Conservation (phyloP, 2,329 filamentous ascomycete species). For the Clathrospora elynae region DNA sequence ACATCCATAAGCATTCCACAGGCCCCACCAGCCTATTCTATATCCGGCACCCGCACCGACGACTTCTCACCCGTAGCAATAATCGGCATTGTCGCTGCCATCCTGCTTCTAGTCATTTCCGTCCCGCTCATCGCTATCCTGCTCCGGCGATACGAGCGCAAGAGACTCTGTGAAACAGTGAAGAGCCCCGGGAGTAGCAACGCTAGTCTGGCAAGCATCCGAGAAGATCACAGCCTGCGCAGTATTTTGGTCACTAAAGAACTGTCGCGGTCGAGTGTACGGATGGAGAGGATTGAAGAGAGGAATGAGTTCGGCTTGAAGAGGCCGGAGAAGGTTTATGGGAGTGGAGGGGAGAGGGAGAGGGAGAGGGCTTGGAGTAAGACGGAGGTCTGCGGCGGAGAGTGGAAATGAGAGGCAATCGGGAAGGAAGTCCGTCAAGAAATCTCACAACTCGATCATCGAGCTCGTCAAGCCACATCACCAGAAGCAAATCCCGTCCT, state of each 20-base stretch:
- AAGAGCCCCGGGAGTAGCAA: conserved; percentile 10
- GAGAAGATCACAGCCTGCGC: conserved; percentile 26
- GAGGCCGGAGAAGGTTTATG: conserved; percentile 20
- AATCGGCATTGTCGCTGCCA: conserved; percentile 31
- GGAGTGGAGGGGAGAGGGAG: conserved; percentile 5
- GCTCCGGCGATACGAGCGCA: conserved; percentile 27
- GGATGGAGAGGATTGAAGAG: conserved; percentile 21
- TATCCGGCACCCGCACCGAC: conserved; percentile 8
- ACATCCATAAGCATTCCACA: conserved; percentile 10
- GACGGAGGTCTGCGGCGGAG: conserved; percentile 23
- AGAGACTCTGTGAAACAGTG: conserved; percentile 25
- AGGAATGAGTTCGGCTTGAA: conserved; percentile 2
- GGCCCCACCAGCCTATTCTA: conserved; percentile 18
- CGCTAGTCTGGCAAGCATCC: conserved; percentile 16
- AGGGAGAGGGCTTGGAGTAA: conserved; percentile 25
- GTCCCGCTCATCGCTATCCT: conserved; percentile 28
- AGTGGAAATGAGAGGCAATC: conserved; percentile 5
- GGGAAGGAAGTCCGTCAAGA: not conserved
- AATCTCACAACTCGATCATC: not conserved
- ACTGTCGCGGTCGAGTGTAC: conserved; percentile 27
- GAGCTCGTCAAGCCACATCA: not conserved
- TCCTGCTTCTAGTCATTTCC: conserved; percentile 22
- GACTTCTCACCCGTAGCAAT: conserved; percentile 28
- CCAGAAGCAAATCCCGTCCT: too few species aligned
- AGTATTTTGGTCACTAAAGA: conserved; percentile 33